Conservation (phyloP, 23 red algal genomes). For the Chondrus crispus region DNA sequence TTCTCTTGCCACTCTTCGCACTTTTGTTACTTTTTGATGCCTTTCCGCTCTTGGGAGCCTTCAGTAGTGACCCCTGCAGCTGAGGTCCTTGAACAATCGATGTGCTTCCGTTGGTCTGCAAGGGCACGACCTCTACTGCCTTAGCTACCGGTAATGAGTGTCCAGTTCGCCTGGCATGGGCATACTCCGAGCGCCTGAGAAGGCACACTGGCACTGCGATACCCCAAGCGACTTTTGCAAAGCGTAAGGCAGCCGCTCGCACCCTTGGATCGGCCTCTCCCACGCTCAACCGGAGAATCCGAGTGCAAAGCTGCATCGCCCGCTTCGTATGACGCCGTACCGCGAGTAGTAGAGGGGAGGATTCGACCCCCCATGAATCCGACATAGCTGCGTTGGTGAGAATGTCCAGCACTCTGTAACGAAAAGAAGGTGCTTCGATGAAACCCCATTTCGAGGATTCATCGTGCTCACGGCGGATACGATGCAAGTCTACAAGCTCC, state of each 20-base stretch:
- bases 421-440: constrained; percentile 6
- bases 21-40: constrained; percentile 12
- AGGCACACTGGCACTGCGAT: constrained; percentile 44
- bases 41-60: constrained; percentile 13
- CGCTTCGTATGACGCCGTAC: constrained; percentile 38
- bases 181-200: constrained; percentile 10
- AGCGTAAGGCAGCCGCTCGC: neutral
- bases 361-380: neutral
- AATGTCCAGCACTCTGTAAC: constrained; percentile 32
- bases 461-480: neutral
- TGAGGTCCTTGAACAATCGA: neutral
- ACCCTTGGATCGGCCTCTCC: constrained; percentile 48
- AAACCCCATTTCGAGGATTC: constrained; percentile 9
- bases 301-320: constrained; percentile 40
- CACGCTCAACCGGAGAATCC: constrained; percentile 27
- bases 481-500: neutral
- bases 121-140: neutral
- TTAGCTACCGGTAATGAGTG: neutral
- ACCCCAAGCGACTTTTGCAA: constrained; percentile 53
- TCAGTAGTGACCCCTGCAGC: neutral
- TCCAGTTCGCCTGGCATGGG: neutral
- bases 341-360: constrained; percentile 19
- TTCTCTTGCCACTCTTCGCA: constrained; percentile 30
- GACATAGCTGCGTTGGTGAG: constrained; percentile 4
- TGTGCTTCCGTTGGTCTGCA: constrained; percentile 20